These are phyloP conservation scores for Cladosporium phlei DNA, from an alignment of 2,329 filamentous ascomycete species.

Conservation along the genomic window DNA sequence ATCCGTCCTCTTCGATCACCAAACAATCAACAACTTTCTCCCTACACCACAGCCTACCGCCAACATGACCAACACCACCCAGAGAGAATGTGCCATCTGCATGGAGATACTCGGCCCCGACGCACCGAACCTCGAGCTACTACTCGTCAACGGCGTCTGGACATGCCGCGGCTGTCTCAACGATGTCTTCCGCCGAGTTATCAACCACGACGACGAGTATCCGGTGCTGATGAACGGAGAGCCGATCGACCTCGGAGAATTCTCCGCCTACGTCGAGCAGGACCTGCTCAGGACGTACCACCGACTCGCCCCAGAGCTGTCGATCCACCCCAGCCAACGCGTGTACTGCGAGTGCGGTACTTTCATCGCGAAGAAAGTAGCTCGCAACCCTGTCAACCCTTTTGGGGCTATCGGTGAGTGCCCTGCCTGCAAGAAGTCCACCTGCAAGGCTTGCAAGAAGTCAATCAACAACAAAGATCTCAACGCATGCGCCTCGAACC, in stretches of 20 bases:
- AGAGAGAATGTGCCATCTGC: no score
- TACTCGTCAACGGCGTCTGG: no score
- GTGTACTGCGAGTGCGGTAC: constrained; percentile 1
- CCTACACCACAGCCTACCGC: no score
- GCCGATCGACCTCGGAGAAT: not conserved
- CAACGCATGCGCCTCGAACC: no score
- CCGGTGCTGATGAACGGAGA: not conserved
- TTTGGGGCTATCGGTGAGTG: not conserved
- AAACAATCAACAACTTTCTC: no score
- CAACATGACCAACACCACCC: no score
- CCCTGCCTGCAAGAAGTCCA: not conserved
- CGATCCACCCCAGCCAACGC: not conserved
- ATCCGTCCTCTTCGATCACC: no score
- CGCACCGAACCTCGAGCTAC: no score
- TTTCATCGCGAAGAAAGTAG: constrained; percentile 1
- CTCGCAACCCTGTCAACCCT: not conserved
- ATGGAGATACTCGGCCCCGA: no score
- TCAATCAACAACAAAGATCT: not conserved
- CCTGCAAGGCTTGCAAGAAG: not conserved
- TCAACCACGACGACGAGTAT: not conserved
- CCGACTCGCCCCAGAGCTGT: not conserved
- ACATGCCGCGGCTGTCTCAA: not conserved
- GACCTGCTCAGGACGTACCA: not conserved
- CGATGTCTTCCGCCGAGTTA: not conserved
- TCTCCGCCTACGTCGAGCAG: not conserved